These are phyloP conservation scores for Starmerella floricola DNA, from an alignment of 805 yeast species.

Conservation along the genomic window DNA sequence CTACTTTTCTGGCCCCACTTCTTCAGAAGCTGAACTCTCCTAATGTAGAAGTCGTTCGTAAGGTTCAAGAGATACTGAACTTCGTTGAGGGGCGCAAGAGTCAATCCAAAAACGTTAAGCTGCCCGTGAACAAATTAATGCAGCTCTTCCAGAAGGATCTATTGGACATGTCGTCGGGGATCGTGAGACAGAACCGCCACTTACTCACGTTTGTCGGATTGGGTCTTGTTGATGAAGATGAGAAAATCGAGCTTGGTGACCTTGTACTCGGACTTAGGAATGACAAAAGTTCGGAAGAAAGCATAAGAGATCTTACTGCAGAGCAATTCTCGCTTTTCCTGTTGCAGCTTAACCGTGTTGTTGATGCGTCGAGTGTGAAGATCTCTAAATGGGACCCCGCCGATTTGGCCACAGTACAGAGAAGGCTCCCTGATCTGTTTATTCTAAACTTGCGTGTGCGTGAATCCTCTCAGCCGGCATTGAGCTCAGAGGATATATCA, in stretches of 20 bases:
- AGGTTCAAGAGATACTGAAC: conserved; percentile 54
- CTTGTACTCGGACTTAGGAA: conserved; percentile 9
- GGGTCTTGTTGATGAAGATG: neutral
- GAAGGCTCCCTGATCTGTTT: conserved; percentile 44
- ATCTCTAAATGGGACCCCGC: conserved; percentile 1
- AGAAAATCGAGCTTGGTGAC: neutral
- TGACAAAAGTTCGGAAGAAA: too few relatives aligned
- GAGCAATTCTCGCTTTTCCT: conserved; percentile 18
- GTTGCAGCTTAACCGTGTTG: conserved; percentile 1
- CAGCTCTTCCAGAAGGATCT: conserved; percentile 16
- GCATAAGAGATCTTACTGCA: conserved; percentile 4
- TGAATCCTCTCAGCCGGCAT: conserved; percentile 45
- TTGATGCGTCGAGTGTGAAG: neutral
- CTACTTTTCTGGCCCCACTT: conserved; percentile 60
- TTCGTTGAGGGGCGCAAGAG: conserved; percentile 38
- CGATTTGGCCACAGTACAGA: conserved; percentile 31
- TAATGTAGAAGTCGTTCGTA: conserved; percentile 50
- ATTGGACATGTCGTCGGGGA: neutral
- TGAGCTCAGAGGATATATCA: conserved; percentile 42
- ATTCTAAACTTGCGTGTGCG: conserved; percentile 37
- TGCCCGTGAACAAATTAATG: conserved; percentile 55
- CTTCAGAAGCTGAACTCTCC: conserved; percentile 67
- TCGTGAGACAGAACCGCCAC: conserved; percentile 10
- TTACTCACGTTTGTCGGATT: conserved; percentile 9
- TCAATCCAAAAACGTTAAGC: conserved; percentile 11